Evolutionary conservation across 2,329 filamentous ascomycete species (phyloP).

Genomic region (Colletotrichum sp.): DNA sequence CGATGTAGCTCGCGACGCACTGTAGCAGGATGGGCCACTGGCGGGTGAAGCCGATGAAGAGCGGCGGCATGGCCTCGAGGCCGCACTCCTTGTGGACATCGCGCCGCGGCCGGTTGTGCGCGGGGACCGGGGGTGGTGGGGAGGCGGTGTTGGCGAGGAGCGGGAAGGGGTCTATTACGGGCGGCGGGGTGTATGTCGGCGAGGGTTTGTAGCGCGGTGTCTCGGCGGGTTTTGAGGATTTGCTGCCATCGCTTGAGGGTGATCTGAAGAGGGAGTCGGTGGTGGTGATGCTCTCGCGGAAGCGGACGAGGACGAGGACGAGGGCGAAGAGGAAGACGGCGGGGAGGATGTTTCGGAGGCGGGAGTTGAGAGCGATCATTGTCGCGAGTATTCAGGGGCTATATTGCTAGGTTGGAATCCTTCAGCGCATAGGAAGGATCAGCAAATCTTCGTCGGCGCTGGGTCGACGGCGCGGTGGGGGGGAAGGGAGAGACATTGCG

Average conservation of each 20-base stretch:
- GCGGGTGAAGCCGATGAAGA: constrained; percentile 64
- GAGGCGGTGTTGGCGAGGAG: constrained; percentile 31
- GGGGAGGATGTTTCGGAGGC: constrained; percentile 2
- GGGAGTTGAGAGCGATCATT: background rate
- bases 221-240: background rate
- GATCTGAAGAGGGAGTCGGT: background rate
- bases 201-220: constrained; percentile 34
- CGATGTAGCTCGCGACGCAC: constrained; percentile 60
- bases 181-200: constrained; percentile 37
- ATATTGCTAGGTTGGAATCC: background rate
- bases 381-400: background rate
- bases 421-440: background rate
- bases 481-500: background rate
- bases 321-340: constrained; percentile 14
- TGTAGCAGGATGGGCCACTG: constrained; percentile 61
- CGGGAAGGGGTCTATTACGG: constrained; percentile 47
- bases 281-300: constrained; percentile 2
- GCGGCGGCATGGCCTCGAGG: constrained; percentile 46
- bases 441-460: background rate
- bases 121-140: constrained; percentile 43
- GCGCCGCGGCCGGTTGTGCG: constrained; percentile 45
- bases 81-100: constrained; percentile 42
- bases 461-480: background rate
- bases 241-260: background rate
- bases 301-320: constrained; percentile 4